Base-by-base conservation (phyloP, 2,329 filamentous ascomycete genomes). In the Bertia moriformis region DNA sequence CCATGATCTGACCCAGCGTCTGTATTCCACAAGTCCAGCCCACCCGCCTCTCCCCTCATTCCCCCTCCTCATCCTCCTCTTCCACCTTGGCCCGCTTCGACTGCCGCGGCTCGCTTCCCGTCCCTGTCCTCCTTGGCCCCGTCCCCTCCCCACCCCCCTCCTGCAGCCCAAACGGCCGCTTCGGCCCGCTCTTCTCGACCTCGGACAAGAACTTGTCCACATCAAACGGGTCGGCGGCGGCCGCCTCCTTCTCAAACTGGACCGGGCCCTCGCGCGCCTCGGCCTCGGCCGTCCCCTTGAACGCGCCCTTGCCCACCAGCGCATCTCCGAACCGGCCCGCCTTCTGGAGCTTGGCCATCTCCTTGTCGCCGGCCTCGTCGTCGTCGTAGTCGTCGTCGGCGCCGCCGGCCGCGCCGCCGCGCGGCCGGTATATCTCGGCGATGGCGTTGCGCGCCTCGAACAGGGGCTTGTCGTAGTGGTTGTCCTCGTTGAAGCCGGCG, bases 391-490 rank as follows among this genome's bases (percentile, higher is more conserved):
- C 84, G 38, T 79, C 82, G n/a, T n/a, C n/a, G n/a, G n/a, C n/a
- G n/a, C n/a, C n/a, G n/a, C n/a, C n/a, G 50, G 80, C 74, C 41
- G 79, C 78, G 33, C 70, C 67, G 18, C 81, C 74, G 17, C 73
- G 73, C 1, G 89, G 86, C 22, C 87, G 73, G 60, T 98, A 98
- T 48, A 98, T 96, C 56, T 79, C 89, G 62, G 76, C 89, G 50
- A 95, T 86, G 7, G 86, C 89, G 53, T 96, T 89, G 55, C 95
- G 87, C 13, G 91, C 89, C 1, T 88, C 88, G 55, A 98, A 98
- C 4, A 98, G 66, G 14, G 91, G 91, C 61, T 95, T 96, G 58
- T 96, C 91, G 62, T 96, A 98, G 0, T 80, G 78, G 53, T 98
- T 91, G 57, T 98, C 91, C 58, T 98, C 91, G 58, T 98, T 98